phyloP scores from a whole-genome alignment of 1,284 basidiomycete genomes.

The Cryptococcus maquisensis region DNA sequence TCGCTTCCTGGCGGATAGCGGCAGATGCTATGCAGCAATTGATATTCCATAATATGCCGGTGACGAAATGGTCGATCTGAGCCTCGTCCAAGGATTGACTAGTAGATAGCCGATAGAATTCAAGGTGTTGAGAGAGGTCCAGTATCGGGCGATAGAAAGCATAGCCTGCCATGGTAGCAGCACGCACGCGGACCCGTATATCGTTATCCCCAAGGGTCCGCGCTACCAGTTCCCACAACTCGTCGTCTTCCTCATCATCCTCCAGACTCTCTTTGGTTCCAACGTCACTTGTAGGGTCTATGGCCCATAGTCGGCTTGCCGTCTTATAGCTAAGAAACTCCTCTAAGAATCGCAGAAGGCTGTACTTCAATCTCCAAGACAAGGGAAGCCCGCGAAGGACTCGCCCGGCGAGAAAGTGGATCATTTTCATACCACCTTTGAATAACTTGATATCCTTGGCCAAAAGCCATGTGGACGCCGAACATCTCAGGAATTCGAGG shows the following conservation, averaged over 20 bases:
- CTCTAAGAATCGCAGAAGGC: constrained; percentile 63
- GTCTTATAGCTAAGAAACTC: constrained; percentile 63
- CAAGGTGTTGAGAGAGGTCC: constrained; percentile 11
- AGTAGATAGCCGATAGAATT: constrained; percentile 25
- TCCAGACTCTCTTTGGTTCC: constrained; percentile 25
- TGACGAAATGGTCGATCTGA: constrained; percentile 64
- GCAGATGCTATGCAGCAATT: constrained; percentile 82
- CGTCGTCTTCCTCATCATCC: constrained; percentile 18
- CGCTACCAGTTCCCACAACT: neutral
- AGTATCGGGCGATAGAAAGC: constrained; percentile 30
- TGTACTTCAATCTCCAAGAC: constrained; percentile 67
- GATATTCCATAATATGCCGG: constrained; percentile 69
- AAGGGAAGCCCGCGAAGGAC: constrained; percentile 17
- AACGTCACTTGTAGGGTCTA: neutral
- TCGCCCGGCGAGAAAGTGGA: constrained; percentile 55
- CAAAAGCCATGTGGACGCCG: constrained; percentile 62
- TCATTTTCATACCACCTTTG: constrained; percentile 54
- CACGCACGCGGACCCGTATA: constrained; percentile 78
- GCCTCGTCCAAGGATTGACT: constrained; percentile 15
- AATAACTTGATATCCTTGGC: constrained; percentile 50
- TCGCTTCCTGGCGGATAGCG: constrained; percentile 72
- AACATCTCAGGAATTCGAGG: constrained; percentile 63
- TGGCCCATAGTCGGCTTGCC: constrained; percentile 23
- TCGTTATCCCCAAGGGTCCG: constrained; percentile 61
- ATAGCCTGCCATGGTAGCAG: constrained; percentile 59